phyloP scores from a whole-genome alignment of 2,329 filamentous ascomycete species.

The Amphichorda felina region DNA sequence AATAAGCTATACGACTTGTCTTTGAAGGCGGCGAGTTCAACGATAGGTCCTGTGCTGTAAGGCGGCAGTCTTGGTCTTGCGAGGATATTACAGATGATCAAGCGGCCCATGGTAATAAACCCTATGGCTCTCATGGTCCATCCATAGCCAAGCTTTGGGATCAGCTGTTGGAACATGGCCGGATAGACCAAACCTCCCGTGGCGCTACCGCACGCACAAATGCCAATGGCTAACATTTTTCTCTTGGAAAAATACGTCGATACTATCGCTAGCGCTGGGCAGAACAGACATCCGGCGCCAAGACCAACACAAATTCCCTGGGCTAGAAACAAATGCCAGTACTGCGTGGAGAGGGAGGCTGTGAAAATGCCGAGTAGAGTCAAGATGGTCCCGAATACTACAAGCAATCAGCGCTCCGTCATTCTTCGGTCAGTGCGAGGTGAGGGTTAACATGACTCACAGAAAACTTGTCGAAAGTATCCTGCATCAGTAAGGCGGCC shows the following conservation, averaged over 20 bases:
- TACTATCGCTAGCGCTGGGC: conserved; percentile 51
- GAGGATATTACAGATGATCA: conserved; percentile 24
- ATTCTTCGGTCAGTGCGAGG: too few species aligned
- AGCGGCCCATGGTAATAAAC: conserved; percentile 39
- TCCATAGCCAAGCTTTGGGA: conserved; percentile 20
- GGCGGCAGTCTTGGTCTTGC: conserved; percentile 28
- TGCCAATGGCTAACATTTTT: conserved; percentile 47
- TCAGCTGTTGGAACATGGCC: conserved; percentile 12
- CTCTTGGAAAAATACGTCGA: conserved; percentile 52
- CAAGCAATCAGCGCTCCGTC: too few species aligned
- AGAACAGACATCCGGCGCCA: conserved; percentile 51
- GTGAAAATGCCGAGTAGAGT: conserved; percentile 35
- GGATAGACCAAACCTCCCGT: conserved; percentile 50
- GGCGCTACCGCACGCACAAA: conserved; percentile 47
- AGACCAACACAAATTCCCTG: conserved; percentile 45
- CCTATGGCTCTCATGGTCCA: conserved; percentile 49
- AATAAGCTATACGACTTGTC: conserved; percentile 31
- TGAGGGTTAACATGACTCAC: too few species aligned
- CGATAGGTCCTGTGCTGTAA: conserved; percentile 22
- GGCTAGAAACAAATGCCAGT: conserved; percentile 44
- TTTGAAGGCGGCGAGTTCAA: conserved; percentile 33
- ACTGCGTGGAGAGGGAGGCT: conserved; percentile 29
- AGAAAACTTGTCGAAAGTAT: conserved; percentile 32
- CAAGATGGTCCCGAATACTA: conserved; percentile 26
- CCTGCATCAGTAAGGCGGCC: conserved; percentile 43